Percentiles rank a stretch among this genome's conserved stretches.
Evolutionary conservation across 78 protist species (phyloP).

Genomic region (Dictyostelium citrinum): DNA sequence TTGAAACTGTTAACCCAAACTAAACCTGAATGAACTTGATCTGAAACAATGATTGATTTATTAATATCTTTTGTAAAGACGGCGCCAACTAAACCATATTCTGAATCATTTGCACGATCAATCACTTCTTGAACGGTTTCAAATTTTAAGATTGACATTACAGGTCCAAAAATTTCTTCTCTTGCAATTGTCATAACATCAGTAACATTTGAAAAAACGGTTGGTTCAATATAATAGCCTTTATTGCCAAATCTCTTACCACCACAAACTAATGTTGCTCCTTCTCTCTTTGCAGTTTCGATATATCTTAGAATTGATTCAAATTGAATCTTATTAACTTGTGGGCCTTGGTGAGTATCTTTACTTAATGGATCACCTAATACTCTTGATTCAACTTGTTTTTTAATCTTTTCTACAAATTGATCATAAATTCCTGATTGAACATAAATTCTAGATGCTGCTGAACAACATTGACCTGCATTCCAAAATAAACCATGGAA

Average conservation of each 20-base stretch:
- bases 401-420: slow-evolving; percentile 37
- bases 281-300: slow-evolving; percentile 69
- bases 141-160: slow-evolving; percentile 67
- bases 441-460: slow-evolving; percentile 85
- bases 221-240: slow-evolving; percentile 89
- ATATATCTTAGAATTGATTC: slow-evolving; percentile 46
- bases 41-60: slow-evolving; percentile 6
- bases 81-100: slow-evolving; percentile 87
- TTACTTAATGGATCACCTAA: slow-evolving; percentile 80
- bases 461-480: slow-evolving; percentile 88
- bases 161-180: slow-evolving; percentile 94
- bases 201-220: slow-evolving; percentile 73
- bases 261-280: slow-evolving; percentile 58
- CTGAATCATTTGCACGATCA: slow-evolving; percentile 83
- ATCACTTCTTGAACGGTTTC: slow-evolving; percentile 81
- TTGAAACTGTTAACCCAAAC: slow-evolving; percentile 36
- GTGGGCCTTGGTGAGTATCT: slow-evolving; percentile 70
- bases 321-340: slow-evolving; percentile 74
- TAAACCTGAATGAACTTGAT: slow-evolving; percentile 1
- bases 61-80: slow-evolving; percentile 71
- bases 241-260: slow-evolving; percentile 18
- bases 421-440: slow-evolving; percentile 82
- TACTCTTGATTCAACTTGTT: background rate
- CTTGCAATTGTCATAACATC: slow-evolving; percentile 70
- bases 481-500: slow-evolving; percentile 48